phyloP scores from a whole-genome alignment of 2,329 filamentous ascomycete species.

The Epichloe elymi region DNA sequence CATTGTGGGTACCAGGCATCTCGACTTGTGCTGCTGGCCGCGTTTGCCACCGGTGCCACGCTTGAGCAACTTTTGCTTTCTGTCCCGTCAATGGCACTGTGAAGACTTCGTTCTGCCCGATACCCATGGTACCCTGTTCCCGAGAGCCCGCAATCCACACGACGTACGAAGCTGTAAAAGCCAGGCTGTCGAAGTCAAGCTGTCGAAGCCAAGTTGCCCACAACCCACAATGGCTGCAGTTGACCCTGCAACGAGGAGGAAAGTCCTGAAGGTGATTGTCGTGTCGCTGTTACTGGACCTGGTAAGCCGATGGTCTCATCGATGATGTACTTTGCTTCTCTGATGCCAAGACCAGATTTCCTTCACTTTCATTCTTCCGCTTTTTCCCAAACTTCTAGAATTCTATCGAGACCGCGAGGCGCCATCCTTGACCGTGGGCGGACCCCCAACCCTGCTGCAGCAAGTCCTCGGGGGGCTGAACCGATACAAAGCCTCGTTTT shows the following conservation, averaged over 20 bases:
- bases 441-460: constrained; percentile 58
- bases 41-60: too few relatives aligned
- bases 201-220: background rate
- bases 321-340: background rate
- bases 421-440: constrained; percentile 28
- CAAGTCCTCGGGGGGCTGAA: constrained; percentile 76
- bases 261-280: constrained; percentile 76
- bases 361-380: constrained; percentile 94
- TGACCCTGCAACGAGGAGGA: constrained; percentile 52
- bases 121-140: too few relatives aligned
- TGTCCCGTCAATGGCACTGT: background rate
- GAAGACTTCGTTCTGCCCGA: too few relatives aligned
- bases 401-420: constrained; percentile 86
- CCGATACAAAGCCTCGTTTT: constrained; percentile 86
- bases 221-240: constrained; percentile 27
- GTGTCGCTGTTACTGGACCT: constrained; percentile 80
- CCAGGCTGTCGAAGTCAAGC: background rate
- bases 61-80: too few relatives aligned
- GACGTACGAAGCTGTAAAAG: background rate
- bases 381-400: constrained; percentile 88
- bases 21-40: too few relatives aligned
- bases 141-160: background rate
- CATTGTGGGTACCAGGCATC: too few relatives aligned
- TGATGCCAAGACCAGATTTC: constrained; percentile 52
- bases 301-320: constrained; percentile 33